These are phyloP conservation scores for Aspergillus quadrilineatus DNA, from an alignment of 2,329 filamentous ascomycete species.

Conservation along the genomic window DNA sequence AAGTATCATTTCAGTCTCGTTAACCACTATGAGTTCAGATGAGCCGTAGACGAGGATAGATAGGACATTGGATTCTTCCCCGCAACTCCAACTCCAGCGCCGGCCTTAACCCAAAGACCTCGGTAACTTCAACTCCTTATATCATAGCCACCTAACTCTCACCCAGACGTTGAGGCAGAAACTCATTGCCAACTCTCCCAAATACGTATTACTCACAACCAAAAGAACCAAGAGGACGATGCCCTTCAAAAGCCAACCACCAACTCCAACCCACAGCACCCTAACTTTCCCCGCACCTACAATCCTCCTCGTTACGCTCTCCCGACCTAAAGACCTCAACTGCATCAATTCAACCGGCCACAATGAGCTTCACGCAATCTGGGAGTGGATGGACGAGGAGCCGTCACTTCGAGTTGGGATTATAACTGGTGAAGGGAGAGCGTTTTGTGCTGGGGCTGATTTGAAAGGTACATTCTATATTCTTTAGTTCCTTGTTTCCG, in stretches of 20 bases:
- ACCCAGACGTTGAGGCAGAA: background rate
- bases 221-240: conserved; percentile 12
- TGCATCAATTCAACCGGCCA: conserved; percentile 46
- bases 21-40: background rate
- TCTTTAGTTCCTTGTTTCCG: background rate
- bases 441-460: conserved; percentile 49
- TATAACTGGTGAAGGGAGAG: conserved; percentile 43
- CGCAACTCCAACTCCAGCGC: background rate
- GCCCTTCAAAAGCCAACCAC: conserved; percentile 32
- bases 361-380: conserved; percentile 43
- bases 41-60: background rate
- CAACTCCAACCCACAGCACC: conserved; percentile 31
- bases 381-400: conserved; percentile 48
- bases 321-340: conserved; percentile 45
- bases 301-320: conserved; percentile 50
- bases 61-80: background rate
- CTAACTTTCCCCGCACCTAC: conserved; percentile 46
- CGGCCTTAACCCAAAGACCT: background rate
- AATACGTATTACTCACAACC: background rate
- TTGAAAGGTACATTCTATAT: conserved; percentile 33
- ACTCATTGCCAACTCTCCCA: background rate
- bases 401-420: conserved; percentile 41
- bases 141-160: background rate
- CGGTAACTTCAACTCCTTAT: background rate
- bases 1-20: background rate